These are phyloP conservation scores for Polytrichum commune DNA, from an alignment of 225 moss, liverwort and hornwort species.

Conservation along the genomic window DNA sequence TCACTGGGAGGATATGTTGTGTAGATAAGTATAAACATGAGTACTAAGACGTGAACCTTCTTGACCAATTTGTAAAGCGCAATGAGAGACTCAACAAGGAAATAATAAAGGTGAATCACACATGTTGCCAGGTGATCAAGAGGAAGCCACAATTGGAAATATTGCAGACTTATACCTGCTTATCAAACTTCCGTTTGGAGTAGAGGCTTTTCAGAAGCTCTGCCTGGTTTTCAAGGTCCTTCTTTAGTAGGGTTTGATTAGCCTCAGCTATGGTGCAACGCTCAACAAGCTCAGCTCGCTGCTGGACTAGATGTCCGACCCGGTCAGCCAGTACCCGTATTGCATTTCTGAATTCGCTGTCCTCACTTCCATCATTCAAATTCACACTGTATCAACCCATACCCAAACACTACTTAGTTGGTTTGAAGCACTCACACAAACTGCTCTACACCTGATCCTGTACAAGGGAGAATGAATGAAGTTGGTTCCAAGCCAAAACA, in stretches of 20 bases:
- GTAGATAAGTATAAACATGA: too few species aligned
- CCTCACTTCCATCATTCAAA: slow-evolving; percentile 74
- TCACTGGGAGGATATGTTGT: too few species aligned
- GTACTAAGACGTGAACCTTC: too few species aligned
- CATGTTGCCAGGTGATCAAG: too few species aligned
- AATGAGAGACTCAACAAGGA: too few species aligned
- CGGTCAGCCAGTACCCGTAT: slow-evolving; percentile 85
- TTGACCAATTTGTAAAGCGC: too few species aligned
- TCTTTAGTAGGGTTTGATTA: slow-evolving; percentile 58
- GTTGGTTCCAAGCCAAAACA: too few species aligned
- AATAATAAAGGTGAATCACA: too few species aligned
- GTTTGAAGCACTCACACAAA: too few species aligned
- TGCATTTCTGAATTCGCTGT: slow-evolving; percentile 80
- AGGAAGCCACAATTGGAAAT: too few species aligned
- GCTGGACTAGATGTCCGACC: slow-evolving; percentile 73
- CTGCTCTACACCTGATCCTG: too few species aligned
- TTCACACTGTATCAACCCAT: slow-evolving; percentile 37
- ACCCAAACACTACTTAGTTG: slow-evolving; percentile 8
- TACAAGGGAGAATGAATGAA: too few species aligned
- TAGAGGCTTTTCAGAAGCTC: slow-evolving; percentile 54
- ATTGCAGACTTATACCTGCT: slow-evolving; percentile 46
- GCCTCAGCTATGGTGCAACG: slow-evolving; percentile 79
- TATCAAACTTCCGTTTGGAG: slow-evolving; percentile 73
- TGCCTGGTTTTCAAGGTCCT: slow-evolving; percentile 73
- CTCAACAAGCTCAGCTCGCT: slow-evolving; percentile 82